A percentile compares a stretch with the other conserved stretches of the same genome.
Evolutionary conservation across 2,329 filamentous ascomycete species (phyloP).

Genomic region (Madurella fahalii): DNA sequence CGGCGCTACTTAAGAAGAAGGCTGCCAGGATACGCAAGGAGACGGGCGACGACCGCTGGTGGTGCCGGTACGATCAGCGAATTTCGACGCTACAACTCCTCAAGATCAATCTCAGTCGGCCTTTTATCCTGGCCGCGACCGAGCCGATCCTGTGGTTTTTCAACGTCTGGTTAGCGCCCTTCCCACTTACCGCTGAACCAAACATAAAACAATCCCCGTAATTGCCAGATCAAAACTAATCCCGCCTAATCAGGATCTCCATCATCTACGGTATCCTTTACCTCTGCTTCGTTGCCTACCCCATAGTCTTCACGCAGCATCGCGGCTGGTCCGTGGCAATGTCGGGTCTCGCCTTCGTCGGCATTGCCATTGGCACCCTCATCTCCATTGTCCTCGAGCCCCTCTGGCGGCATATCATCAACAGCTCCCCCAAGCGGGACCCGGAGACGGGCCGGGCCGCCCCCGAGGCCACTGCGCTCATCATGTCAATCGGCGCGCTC

Average conservation of each 20-base stretch:
- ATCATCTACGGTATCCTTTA: slow-evolving; percentile 80
- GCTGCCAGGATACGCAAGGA: slow-evolving; percentile 62
- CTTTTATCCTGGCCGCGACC: slow-evolving; percentile 70
- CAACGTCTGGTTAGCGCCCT: slow-evolving; percentile 52
- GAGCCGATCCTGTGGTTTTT: slow-evolving; percentile 79
- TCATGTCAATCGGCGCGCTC: slow-evolving; percentile 74
- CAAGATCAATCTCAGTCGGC: slow-evolving; percentile 70
- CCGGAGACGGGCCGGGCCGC: slow-evolving; percentile 68
- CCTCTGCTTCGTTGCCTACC: slow-evolving; percentile 86
- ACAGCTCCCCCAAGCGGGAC: slow-evolving; percentile 56
- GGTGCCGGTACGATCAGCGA: slow-evolving; percentile 75
- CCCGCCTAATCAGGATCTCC: slow-evolving; percentile 57
- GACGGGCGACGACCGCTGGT: slow-evolving; percentile 67
- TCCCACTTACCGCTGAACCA: slow-evolving; percentile 3
- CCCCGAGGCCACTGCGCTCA: slow-evolving; percentile 76
- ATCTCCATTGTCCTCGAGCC: slow-evolving; percentile 63
- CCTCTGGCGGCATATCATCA: slow-evolving; percentile 71
- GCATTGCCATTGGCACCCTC: slow-evolving; percentile 61
- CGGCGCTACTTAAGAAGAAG: slow-evolving; percentile 63
- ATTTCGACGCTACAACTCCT: slow-evolving; percentile 62
- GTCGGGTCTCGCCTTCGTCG: slow-evolving; percentile 73
- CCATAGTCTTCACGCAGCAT: slow-evolving; percentile 70
- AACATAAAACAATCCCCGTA: background rate
- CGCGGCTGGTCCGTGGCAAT: slow-evolving; percentile 74
- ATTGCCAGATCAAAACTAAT: background rate